A percentile compares a stretch with the other conserved stretches of the same genome.
Conservation (phyloP, 1,284 basidiomycete species). For the Volvariella surrecta region DNA sequence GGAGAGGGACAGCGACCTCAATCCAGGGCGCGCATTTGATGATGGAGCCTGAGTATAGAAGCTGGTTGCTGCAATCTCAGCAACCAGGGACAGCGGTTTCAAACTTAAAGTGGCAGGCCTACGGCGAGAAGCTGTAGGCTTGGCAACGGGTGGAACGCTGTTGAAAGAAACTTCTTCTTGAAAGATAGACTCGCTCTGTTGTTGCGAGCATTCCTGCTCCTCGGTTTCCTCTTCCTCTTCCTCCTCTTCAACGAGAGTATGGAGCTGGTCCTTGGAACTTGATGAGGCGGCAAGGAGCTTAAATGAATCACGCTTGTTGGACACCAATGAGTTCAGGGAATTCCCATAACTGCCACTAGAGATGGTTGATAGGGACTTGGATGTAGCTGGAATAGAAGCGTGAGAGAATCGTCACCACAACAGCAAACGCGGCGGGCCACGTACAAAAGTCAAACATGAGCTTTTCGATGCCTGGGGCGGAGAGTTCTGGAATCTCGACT, state of each 20-base stretch:
- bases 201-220: constrained; percentile 5
- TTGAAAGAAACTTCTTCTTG: constrained; percentile 14
- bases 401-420: constrained; percentile 3
- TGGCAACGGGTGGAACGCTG: constrained; percentile 16
- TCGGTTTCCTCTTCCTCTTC: constrained; percentile 69
- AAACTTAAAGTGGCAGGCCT: constrained; percentile 59
- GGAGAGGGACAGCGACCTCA: constrained; percentile 43
- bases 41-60: constrained; percentile 49
- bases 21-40: constrained; percentile 33
- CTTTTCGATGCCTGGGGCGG: constrained; percentile 44
- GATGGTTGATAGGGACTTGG: constrained; percentile 42
- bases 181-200: constrained; percentile 8
- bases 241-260: constrained; percentile 72
- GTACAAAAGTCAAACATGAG: constrained; percentile 56
- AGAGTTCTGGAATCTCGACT: constrained; percentile 75
- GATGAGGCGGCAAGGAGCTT: constrained; percentile 53
- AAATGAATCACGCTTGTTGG: constrained; percentile 70
- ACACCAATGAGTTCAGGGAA: constrained; percentile 31
- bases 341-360: constrained; percentile 32
- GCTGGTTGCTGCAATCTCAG: constrained; percentile 32
- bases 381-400: no score
- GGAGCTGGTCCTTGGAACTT: constrained; percentile 63
- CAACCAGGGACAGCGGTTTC: constrained; percentile 62
- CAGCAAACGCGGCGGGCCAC: constrained; percentile 19
- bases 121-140: constrained; percentile 33